Conservation (phyloP, 2,329 filamentous ascomycete genomes). For the Phialemoniopsis sp. region DNA sequence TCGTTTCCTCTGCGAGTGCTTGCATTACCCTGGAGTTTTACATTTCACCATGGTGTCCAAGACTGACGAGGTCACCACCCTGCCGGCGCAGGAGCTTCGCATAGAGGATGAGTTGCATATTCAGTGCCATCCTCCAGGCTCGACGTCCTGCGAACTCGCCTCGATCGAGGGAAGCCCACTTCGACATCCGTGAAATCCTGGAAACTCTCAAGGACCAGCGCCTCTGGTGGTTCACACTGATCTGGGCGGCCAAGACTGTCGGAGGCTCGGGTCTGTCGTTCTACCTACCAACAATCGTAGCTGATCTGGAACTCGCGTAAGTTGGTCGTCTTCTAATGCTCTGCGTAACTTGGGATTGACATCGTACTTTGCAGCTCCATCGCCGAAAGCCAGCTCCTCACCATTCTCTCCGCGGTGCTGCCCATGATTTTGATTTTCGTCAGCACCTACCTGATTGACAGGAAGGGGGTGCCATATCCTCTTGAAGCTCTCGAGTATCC, state of each 20-base stretch:
- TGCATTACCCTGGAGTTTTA: no score
- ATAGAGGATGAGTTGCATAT: no score
- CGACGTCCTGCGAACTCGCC: slow-evolving; percentile 30
- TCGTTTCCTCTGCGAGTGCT: no score
- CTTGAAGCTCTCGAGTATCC: slow-evolving; percentile 36
- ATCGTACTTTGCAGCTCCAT: slow-evolving; percentile 24
- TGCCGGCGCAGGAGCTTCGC: no score
- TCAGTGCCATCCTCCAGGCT: not conserved
- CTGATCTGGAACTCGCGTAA: slow-evolving; percentile 31
- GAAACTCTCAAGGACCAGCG: slow-evolving; percentile 29
- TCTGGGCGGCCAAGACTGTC: slow-evolving; percentile 39
- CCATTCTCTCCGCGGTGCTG: slow-evolving; percentile 37
- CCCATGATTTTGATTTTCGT: slow-evolving; percentile 33
- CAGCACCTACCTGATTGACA: slow-evolving; percentile 34
- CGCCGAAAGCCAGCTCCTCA: slow-evolving; percentile 38
- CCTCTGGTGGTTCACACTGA: slow-evolving; percentile 35
- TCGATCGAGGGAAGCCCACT: slow-evolving; percentile 28
- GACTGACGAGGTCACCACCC: no score
- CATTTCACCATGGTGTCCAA: no score
- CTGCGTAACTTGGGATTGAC: no score
- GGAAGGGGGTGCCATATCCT: slow-evolving; percentile 33
- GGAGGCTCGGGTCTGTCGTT: slow-evolving; percentile 35
- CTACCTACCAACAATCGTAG: slow-evolving; percentile 29
- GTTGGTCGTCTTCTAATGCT: no score
- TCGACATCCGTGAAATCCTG: slow-evolving; percentile 30